A percentile compares a stretch with the other conserved stretches of the same genome.
Conservation (phyloP, 1,284 basidiomycete species). For the Ceratobasidium theobromae region DNA sequence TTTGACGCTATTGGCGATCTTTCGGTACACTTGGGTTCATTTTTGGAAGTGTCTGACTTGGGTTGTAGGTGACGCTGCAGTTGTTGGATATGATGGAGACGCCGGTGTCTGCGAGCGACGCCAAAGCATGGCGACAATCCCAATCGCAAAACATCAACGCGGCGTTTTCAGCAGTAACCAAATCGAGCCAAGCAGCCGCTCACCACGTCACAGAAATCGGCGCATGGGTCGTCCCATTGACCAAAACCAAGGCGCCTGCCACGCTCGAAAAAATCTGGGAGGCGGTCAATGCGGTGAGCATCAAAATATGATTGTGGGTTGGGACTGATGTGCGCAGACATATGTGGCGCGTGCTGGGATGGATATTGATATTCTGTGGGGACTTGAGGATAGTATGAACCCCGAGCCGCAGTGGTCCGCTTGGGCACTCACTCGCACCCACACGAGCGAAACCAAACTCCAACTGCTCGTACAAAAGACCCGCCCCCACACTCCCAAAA, state of each 20-base stretch:
- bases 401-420: constrained; percentile 34
- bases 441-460: background rate
- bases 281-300: constrained; percentile 30
- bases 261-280: constrained; percentile 35
- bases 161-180: constrained; percentile 1
- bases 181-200: constrained; percentile 22
- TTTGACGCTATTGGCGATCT: constrained; percentile 36
- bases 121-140: constrained; percentile 12
- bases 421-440: constrained; percentile 25
- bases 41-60: background rate
- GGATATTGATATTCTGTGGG: constrained; percentile 34
- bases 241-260: constrained; percentile 32
- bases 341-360: constrained; percentile 32
- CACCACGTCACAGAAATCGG: constrained; percentile 17
- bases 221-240: constrained; percentile 30
- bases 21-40: constrained; percentile 3
- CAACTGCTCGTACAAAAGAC: constrained; percentile 14
- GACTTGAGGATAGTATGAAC: constrained; percentile 33
- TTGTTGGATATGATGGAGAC: constrained; percentile 35
- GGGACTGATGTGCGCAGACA: background rate
- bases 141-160: constrained; percentile 24
- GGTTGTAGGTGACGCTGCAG: constrained; percentile 30
- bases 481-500: background rate
- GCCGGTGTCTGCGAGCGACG: constrained; percentile 26
- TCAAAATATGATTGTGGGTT: background rate